Evolutionary conservation across 192 early-diverging fungal species (phyloP), one percentile per base, ranked within the genome.

Genomic region (Obelidium mucronatum): DNA sequence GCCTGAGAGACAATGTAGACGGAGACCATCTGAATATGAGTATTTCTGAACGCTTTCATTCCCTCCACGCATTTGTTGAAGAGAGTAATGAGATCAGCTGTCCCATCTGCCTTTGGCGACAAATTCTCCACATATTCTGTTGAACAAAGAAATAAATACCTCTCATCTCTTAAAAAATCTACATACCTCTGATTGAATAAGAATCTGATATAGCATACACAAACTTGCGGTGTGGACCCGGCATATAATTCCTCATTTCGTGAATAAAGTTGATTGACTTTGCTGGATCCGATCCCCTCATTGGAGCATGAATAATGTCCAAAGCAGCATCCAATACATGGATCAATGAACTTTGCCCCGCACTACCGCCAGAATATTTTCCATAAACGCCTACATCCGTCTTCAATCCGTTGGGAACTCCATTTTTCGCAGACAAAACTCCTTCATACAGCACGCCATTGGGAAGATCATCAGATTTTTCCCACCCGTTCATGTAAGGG

Each of bases 221-320:
- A 79, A 98, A 99, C 40, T 85, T 84, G 31, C 95, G 93, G 80
- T 97, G 94, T 2, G 89, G 85, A 63, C 90, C 90, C 5, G 97
- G 94, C 89, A 99, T 94, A 81, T 96, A 96, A 73, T 93, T 87
- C 55, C 96, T 92, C 94, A 99, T 99, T 52, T 91, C 92, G 58
- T 92, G 88, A 71, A 94, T 94, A 86, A 90, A 89, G 80, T 93
- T 93, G 79, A 91, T 92, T 62, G 71, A 84, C 63, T 80, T 88
- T 26, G 51, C 44, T 19, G 74, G 79, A 37, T 60, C 53, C 5
- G 67, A 22, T 33, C 69, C 69, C 8, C 66, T 15, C 56, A 44
- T 56, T 30, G 81, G 61, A 30, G 52, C 24, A 77, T 97, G 97
- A 76, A 94, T 88, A 37, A 99, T 88, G 24, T 94, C 94, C 44